Evolutionary conservation across 2,329 filamentous ascomycete species (phyloP), one percentile per base, ranked within the genome.

Genomic region (Aspergillus aculeatus): DNA sequence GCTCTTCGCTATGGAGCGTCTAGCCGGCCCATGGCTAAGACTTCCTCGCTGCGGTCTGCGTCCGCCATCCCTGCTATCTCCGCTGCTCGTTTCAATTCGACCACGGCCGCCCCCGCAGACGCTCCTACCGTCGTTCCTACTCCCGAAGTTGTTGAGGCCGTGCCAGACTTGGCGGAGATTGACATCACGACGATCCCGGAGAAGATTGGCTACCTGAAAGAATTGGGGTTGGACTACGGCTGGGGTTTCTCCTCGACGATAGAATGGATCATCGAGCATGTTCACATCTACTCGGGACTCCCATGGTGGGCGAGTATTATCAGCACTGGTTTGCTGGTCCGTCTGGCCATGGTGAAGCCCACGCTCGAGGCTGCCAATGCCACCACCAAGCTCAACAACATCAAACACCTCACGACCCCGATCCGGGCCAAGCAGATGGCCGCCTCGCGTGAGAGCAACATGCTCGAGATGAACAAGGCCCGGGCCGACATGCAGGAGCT

Each of bases 161-260:
- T 57, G 66, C 31, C 59, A 66, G 21, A 75, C 62, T 58, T 75
- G 11, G 57, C 59, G 2, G 62, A 60, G 54, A 54, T 70, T 31
- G 73, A 72, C 59, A 69, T 81, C 48, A 81, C 86, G 61, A 78
- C 83, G 62, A 84, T 92, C 63, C 86, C 89, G 38, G 89, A 94
- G 70, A 82, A 86, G 54, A 85, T 96, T 60, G 95, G 95, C 63
- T 97, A 93, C 71, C 81, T 99, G 60, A 86, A 90, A 67, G 83
- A 86, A 6, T 81, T 98, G 11, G 95, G 95, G 3, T 80, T 99
- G 23, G 91, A 98, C 69, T 98, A 89, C 70, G 92, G 94, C 71
- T 93, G 81, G 80, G 94, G 94, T 16, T 86, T 90, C 5, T 91
- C 92, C 0, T 79, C 87, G 4, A 66, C 86, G 16, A 86, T 95